Base-by-base conservation (phyloP, 495 filamentous ascomycete genomes). In the Polyplosphaeria fusca region DNA sequence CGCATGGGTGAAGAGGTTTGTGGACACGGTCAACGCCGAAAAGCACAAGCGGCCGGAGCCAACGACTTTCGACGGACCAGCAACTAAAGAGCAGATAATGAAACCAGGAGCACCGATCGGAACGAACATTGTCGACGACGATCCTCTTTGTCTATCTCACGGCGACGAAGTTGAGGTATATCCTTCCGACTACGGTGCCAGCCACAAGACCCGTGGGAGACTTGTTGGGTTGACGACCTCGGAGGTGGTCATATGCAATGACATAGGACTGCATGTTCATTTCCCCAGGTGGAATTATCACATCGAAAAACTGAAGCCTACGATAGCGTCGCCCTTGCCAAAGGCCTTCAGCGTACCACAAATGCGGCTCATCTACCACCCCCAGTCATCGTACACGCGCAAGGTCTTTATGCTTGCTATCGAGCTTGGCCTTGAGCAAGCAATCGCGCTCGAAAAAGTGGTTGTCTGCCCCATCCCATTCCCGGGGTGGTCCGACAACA, bases 301-400 rank as follows among this genome's bases (percentile, higher is more conserved):
- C 7, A 45, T 63, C 23, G 41, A 52, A 39, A 57, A 59, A 46
- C 13, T 40, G 3, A 7, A 52, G 32, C 11, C 41, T 7, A 18
- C 16, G 16, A 24, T 32, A 2, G 22, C 49, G 13, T 5, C 16
- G 1, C 20, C 25, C 14, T 12, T 25, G 27, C 19, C 38, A 18
- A 1, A n/a, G 18, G 3, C 57, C 14, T 12, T 13, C 3, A 40
- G 42, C 11, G 14, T 49, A 19, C 32, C 35, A 5, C 43, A 53
- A 13, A 57, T 63, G 59, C 37, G 22, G 13, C 48, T 63, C 7
- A 44, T 62, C 5, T 62, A 56, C 46, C 59, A 62, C 40, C 52
- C 41, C 39, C 32, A 25, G 3, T 62, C 59, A 18, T 52, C 52
- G 2, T 62, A 27, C 42, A 22, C 45, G 4, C 23, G 59, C 2